Base-by-base conservation (phyloP, 2,329 filamentous ascomycete genomes). In the Arthroderma sp. region DNA sequence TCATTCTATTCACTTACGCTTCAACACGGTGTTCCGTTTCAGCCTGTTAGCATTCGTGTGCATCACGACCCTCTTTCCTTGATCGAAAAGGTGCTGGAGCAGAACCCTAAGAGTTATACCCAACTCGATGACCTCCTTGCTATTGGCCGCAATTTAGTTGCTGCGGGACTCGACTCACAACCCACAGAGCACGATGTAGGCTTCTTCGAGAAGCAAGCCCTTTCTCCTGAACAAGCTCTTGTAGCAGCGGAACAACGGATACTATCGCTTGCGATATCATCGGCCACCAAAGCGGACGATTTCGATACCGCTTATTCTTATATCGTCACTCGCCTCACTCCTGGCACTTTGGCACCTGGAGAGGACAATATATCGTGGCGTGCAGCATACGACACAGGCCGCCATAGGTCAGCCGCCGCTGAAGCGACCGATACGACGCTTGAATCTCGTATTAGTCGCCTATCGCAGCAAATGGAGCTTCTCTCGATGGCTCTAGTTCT, bases 281-380 rank as follows among this genome's bases (percentile, higher is more conserved):
- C 67, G 3, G 66, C 67, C n/a, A 57, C 70, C 3, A 49, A 55
- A 38, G 58, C 61, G 29, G 55, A 67, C 49, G 67, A 70, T 48
- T 70, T 70, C 45, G 76, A 78, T 50, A 81, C 78, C 1, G 78
- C 78, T 5, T 81, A 81, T 58, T 80, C 77, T 4, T 80, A 80
- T 56, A 75, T 81, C 40, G 69, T 79, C 43, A 80, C 75, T 38
- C 70, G 75, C 38, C 65, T 81, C 6, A 59, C 64, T 8, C 61
- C 59, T 15, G 53, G 56, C 41, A 59, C 63, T 29, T 53, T 55
- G 57, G 52, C 60, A 9, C 42, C 51, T 59, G 38, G 51, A 60
- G 52, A 60, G 49, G 77, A 80, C 55, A 75, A 80, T 50, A 69
- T 76, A 29, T 75, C 76, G 46, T 81, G 78, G 78, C 74, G 76